These are phyloP conservation scores for Vaccinium myrtillus DNA, from an alignment of 148 eudicot species.

Conservation along the genomic window DNA sequence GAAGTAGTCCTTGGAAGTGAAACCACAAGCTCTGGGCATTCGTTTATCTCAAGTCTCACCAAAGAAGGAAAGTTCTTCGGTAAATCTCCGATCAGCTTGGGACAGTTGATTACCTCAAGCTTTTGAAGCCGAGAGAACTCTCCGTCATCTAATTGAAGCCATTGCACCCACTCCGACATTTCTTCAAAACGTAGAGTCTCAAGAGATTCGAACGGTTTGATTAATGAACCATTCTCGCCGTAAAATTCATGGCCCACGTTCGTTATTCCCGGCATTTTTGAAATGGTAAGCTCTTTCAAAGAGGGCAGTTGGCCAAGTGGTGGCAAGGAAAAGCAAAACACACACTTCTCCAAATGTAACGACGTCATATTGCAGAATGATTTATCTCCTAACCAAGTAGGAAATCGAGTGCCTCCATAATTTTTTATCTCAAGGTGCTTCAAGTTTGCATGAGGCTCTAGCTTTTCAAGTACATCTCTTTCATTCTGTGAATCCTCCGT, in stretches of 20 bases:
- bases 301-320: too few species aligned
- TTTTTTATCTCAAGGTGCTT: too few species aligned
- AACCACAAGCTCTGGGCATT: neutral
- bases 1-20: neutral
- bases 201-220: neutral
- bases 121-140: neutral
- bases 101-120: neutral
- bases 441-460: too few species aligned
- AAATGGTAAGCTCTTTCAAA: too few species aligned
- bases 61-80: neutral
- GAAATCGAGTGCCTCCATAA: too few species aligned
- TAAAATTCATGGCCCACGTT: neutral
- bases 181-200: neutral
- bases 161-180: slow-evolving; percentile 9
- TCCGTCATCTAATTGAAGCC: neutral
- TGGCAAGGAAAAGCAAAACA: too few species aligned
- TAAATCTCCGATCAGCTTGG: neutral
- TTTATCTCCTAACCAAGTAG: too few species aligned
- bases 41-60: neutral
- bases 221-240: neutral
- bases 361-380: too few species aligned
- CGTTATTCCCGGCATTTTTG: too few species aligned
- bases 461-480: too few species aligned
- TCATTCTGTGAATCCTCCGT: too few species aligned
- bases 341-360: too few species aligned